Percentiles rank a stretch among this genome's conserved stretches.
Conservation (phyloP, 2,329 filamentous ascomycete genomes). For the Cladosporium colombiae region DNA sequence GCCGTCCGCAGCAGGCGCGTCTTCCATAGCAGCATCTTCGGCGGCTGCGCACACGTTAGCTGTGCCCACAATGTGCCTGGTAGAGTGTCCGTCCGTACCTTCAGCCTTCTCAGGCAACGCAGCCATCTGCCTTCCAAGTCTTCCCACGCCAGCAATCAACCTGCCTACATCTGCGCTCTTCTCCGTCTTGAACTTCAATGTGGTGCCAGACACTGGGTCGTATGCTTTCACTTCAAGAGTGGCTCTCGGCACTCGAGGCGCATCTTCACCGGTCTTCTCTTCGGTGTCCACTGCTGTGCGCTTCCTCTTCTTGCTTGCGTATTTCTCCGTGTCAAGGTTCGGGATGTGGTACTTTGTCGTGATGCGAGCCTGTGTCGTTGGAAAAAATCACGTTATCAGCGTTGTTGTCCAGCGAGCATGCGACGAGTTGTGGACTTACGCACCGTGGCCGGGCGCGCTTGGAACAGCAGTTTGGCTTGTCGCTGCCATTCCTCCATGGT, state of each 20-base stretch:
- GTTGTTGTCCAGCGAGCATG: background rate
- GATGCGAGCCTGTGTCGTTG: constrained; percentile 72
- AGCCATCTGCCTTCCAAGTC: constrained; percentile 66
- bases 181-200: constrained; percentile 86
- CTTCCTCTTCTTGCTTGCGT: constrained; percentile 34
- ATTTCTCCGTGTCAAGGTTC: constrained; percentile 34
- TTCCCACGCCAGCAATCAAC: constrained; percentile 74
- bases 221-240: constrained; percentile 85
- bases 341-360: constrained; percentile 85
- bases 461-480: constrained; percentile 80
- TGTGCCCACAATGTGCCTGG: background rate
- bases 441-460: constrained; percentile 84
- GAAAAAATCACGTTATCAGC: background rate
- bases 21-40: constrained; percentile 38
- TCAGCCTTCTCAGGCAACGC: constrained; percentile 47
- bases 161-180: constrained; percentile 89
- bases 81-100: constrained; percentile 29
- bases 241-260: constrained; percentile 59
- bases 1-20: constrained; percentile 28
- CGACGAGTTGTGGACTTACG: constrained; percentile 36
- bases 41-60: constrained; percentile 7
- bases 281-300: constrained; percentile 26
- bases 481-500: constrained; percentile 90
- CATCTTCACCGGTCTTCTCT: constrained; percentile 33
- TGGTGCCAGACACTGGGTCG: constrained; percentile 77